Conservation (phyloP, 1,139 yeast species). For the Kluyveromyces sp. region DNA sequence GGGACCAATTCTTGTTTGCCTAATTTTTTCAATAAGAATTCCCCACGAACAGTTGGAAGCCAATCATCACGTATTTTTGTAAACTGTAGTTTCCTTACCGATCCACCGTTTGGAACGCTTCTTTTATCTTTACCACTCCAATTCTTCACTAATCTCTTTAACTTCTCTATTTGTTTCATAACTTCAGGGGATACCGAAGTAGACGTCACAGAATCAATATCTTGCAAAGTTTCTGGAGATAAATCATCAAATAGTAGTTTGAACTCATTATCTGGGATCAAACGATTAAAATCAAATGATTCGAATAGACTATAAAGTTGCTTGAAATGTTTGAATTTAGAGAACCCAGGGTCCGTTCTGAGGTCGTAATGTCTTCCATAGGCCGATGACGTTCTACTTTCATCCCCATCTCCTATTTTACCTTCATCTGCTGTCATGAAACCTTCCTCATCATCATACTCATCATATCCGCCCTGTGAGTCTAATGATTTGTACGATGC, state of each 20-base stretch:
- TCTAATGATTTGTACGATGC: conserved; percentile 12
- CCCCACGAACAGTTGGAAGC: conserved; percentile 64
- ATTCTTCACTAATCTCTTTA: conserved; percentile 59
- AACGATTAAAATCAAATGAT: conserved; percentile 42
- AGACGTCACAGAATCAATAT: conserved; percentile 54
- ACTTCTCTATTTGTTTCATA: conserved; percentile 51
- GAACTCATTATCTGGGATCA: conserved; percentile 79
- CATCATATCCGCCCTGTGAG: conserved; percentile 15
- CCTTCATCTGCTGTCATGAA: conserved; percentile 20
- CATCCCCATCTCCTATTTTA: conserved; percentile 29
- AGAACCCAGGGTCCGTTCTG: conserved; percentile 35
- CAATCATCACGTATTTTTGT: conserved; percentile 77
- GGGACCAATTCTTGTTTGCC: conserved; percentile 35
- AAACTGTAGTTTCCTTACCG: conserved; percentile 50
- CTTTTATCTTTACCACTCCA: conserved; percentile 80
- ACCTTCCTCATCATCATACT: conserved; percentile 10
- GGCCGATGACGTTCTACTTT: conserved; percentile 31
- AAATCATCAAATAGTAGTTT: conserved; percentile 65
- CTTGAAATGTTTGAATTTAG: conserved; percentile 36
- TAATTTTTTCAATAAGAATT: conserved; percentile 55
- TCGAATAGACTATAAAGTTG: conserved; percentile 36
- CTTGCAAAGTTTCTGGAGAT: conserved; percentile 60
- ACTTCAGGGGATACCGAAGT: conserved; percentile 58
- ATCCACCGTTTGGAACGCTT: conserved; percentile 51
- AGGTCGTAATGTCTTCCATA: conserved; percentile 21